Percentiles rank a stretch among this genome's conserved stretches.
Evolutionary conservation across 1,139 yeast species (phyloP).

Genomic region (Hyphopichia wangnamkhiaoensis): DNA sequence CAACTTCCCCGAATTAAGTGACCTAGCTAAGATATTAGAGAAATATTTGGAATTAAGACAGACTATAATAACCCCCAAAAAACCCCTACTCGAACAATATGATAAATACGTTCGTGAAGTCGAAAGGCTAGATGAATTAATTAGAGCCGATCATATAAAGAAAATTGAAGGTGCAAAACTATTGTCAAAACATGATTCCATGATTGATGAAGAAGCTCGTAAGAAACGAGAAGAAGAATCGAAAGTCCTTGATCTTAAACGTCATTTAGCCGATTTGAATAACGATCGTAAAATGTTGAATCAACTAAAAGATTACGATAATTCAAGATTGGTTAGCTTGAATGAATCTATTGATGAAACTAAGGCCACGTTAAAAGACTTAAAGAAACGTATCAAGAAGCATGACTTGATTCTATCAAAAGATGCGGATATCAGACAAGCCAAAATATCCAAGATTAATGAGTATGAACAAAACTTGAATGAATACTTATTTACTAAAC

Average conservation of each 20-base stretch:
- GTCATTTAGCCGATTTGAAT: background rate
- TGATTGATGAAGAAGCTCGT: background rate
- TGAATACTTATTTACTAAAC: background rate
- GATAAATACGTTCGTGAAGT: slow-evolving; percentile 5
- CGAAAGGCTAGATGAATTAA: background rate
- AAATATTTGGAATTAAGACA: slow-evolving; percentile 53
- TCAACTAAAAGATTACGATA: background rate
- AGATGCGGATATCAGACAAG: background rate
- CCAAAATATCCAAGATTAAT: background rate
- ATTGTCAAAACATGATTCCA: background rate
- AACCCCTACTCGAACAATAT: slow-evolving; percentile 22
- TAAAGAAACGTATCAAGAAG: slow-evolving; percentile 6
- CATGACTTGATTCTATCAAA: slow-evolving; percentile 2
- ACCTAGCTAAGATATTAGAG: slow-evolving; percentile 59
- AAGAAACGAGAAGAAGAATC: background rate
- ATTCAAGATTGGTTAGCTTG: background rate
- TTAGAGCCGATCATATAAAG: background rate
- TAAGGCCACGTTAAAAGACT: slow-evolving; percentile 17
- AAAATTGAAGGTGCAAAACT: background rate
- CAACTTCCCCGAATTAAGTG: slow-evolving; percentile 79
- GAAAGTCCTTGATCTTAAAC: background rate
- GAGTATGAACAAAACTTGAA: background rate
- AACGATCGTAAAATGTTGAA: background rate
- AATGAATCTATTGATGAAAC: slow-evolving; percentile 6
- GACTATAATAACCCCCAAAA: slow-evolving; percentile 32